Conservation (phyloP, 768 basidiomycete genomes). For the Albatrellus ellisii region DNA sequence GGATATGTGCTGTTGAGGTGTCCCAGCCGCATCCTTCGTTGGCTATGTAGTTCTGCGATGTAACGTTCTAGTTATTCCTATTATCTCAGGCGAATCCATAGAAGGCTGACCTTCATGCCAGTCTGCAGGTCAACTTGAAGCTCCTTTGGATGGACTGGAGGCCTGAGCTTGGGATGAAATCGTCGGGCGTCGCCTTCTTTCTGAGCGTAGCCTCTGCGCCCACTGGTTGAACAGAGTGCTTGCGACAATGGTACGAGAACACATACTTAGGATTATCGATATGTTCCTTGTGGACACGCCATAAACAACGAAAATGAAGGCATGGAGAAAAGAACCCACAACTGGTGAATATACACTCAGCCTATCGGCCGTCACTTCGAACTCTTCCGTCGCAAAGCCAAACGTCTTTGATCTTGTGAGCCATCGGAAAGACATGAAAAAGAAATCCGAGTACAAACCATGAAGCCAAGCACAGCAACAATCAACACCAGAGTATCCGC, state of each 20-base stretch:
- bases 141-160: slow-evolving; percentile 59
- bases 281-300: slow-evolving; percentile 35
- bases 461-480: slow-evolving; percentile 44
- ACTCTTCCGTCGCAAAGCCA: slow-evolving; percentile 52
- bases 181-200: slow-evolving; percentile 59
- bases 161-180: slow-evolving; percentile 60
- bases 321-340: slow-evolving; percentile 21
- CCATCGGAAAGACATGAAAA: background rate
- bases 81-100: background rate
- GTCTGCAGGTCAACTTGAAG: slow-evolving; percentile 64
- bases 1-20: slow-evolving; percentile 56
- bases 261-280: slow-evolving; percentile 66
- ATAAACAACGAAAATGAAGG: slow-evolving; percentile 4
- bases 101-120: slow-evolving; percentile 55
- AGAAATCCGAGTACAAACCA: slow-evolving; percentile 22
- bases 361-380: slow-evolving; percentile 58
- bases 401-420: slow-evolving; percentile 29
- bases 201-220: slow-evolving; percentile 46
- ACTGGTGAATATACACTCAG: slow-evolving; percentile 69
- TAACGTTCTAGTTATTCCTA: background rate
- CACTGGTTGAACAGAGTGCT: background rate
- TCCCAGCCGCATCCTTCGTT: slow-evolving; percentile 58
- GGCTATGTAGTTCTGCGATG: slow-evolving; percentile 60
- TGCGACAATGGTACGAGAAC: background rate
- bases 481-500: slow-evolving; percentile 50